Evolutionary conservation across 176 grass and related monocot species (phyloP).

Genomic region (Saccharum officinarum): DNA sequence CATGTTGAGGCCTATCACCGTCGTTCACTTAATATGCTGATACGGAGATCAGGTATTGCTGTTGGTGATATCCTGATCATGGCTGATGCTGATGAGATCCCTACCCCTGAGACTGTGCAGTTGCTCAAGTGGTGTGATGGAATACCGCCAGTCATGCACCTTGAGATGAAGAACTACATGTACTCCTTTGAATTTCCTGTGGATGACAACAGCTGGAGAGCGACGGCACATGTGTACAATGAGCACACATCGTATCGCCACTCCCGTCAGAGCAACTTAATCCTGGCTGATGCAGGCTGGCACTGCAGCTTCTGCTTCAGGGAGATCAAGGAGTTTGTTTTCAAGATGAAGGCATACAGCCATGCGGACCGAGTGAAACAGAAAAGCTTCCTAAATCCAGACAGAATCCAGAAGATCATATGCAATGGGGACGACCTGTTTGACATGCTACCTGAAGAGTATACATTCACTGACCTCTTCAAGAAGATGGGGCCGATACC

Average conservation of each 20-base stretch:
- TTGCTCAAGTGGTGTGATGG: slow-evolving; percentile 93
- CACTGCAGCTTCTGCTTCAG: slow-evolving; percentile 99
- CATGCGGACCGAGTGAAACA: slow-evolving; percentile 75
- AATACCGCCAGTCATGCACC: slow-evolving; percentile 88
- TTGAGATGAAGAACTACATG: slow-evolving; percentile 85
- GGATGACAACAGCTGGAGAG: slow-evolving; percentile 81
- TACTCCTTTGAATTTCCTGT: slow-evolving; percentile 96
- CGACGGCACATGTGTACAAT: slow-evolving; percentile 65
- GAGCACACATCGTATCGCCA: slow-evolving; percentile 71
- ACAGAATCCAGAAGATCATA: slow-evolving; percentile 90
- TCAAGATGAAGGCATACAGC: slow-evolving; percentile 97
- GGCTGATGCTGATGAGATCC: slow-evolving; percentile 94
- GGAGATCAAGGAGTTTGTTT: slow-evolving; percentile 76
- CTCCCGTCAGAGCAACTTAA: slow-evolving; percentile 73
- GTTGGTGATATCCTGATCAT: slow-evolving; percentile 87
- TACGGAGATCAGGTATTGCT: slow-evolving; percentile 69
- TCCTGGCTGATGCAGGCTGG: slow-evolving; percentile 87
- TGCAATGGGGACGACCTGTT: slow-evolving; percentile 86
- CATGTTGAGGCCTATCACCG: slow-evolving; percentile 70
- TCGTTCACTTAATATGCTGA: slow-evolving; percentile 57
- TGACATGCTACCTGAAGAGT: slow-evolving; percentile 97
- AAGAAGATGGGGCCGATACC: slow-evolving; percentile 84
- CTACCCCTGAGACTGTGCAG: slow-evolving; percentile 72
- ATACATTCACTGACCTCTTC: slow-evolving; percentile 79
- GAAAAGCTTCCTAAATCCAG: slow-evolving; percentile 58